Conservation (phyloP, 495 filamentous ascomycete species). For the Annulohypoxylon maeteangense region DNA sequence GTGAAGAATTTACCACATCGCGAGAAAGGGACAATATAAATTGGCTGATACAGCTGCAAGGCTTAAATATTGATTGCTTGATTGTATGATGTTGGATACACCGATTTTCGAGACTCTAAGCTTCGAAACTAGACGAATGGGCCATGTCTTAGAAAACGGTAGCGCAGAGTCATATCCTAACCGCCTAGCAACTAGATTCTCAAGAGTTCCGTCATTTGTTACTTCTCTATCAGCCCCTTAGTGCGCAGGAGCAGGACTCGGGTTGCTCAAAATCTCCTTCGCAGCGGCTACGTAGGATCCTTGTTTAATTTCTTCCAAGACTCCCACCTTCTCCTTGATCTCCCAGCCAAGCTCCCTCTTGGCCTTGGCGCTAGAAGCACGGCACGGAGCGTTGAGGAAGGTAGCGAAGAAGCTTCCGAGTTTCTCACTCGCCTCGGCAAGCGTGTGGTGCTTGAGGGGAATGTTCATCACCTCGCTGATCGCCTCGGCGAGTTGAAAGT, state of each 20-base stretch:
- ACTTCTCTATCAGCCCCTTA: not conserved
- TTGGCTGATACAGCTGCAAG: slow-evolving; percentile 53
- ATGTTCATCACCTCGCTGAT: slow-evolving; percentile 44
- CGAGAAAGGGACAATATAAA: slow-evolving; percentile 27
- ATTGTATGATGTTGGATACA: slow-evolving; percentile 49
- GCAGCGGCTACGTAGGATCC: slow-evolving; percentile 38
- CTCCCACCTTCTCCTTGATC: slow-evolving; percentile 37
- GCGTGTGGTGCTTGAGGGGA: slow-evolving; percentile 37
- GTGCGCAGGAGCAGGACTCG: not conserved
- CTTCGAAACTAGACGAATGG: not conserved
- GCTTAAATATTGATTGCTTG: slow-evolving; percentile 50
- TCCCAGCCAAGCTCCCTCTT: slow-evolving; percentile 51
- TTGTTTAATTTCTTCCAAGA: slow-evolving; percentile 47
- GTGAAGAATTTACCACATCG: not conserved
- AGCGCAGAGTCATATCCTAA: no score
- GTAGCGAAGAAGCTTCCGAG: slow-evolving; percentile 44
- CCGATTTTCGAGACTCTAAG: not conserved
- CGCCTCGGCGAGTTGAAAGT: slow-evolving; percentile 46
- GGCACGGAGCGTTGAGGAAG: slow-evolving; percentile 45
- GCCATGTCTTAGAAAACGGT: not conserved
- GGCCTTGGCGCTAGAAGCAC: slow-evolving; percentile 50
- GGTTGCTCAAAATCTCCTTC: slow-evolving; percentile 21
- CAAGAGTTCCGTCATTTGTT: not conserved
- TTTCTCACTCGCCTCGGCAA: slow-evolving; percentile 36
- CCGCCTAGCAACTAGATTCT: not conserved